Evolutionary conservation across 2,329 filamentous ascomycete species (phyloP), one percentile per base, ranked within the genome.

Genomic region (Sarocladium brachiariae): DNA sequence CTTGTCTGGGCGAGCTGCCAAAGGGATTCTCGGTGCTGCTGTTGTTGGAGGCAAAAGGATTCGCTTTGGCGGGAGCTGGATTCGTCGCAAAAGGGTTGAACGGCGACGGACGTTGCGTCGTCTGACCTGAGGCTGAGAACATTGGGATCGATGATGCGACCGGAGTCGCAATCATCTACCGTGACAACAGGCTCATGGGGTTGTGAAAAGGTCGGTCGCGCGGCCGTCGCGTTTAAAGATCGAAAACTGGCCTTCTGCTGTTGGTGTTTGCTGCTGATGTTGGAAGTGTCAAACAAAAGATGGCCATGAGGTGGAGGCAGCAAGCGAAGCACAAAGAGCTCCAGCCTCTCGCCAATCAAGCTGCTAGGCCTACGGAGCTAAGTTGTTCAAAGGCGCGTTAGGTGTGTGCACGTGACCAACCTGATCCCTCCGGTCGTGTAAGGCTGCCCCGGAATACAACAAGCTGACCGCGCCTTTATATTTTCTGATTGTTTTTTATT

Each of bases 141-240:
- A 70, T 70, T 59, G 63, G 60, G 59, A 56, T 62, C 58, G 66
- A 67, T 64, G 66, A 66, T 66, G 67, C 68, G 68, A 68, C 66
- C 53, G 54, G 55, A 57, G 66, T 69, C 65, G 66, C 68, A 65
- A 59, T 64, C 66, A 69, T 61, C 65, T 58, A 57, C 43, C n/a
- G 24, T 30, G 43, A 47, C 19, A 14, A 47, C 25, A 47, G 43
- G 43, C 43, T 24, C 43, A 47, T 47, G 43, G n/a, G 43, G 7
- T 30, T 30, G 27, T 13, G 23, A 10, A 16, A 27, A 43, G 39
- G 39, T 25, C 39, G 5, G 39, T 43, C 23, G 39, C 23, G 23
- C 39, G 39, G 39, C 39, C 39, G 39, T 25, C 23, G 39, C 23
- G 39, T 43, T 18, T 19, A 18, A 23, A 8, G 19, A 16, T 39